Evolutionary conservation across 2,329 filamentous ascomycete species (phyloP), one percentile per base, ranked within the genome.

Genomic region (Aspergillus neoniger): DNA sequence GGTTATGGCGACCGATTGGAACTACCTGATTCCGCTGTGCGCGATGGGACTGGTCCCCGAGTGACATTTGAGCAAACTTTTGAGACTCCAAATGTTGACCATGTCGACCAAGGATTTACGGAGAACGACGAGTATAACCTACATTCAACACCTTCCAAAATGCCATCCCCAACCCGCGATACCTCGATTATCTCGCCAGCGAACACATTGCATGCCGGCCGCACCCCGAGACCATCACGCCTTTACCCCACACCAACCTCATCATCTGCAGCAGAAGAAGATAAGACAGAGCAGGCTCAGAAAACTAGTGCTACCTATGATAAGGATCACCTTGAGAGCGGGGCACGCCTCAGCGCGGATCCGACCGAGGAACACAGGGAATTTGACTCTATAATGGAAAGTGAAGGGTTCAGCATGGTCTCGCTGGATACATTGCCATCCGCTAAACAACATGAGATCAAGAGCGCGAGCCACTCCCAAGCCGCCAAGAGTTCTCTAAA

Each of bases 341-440:
- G 39, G 48, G 14, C 28, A 44, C 57, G 58, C 8, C 32, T n/a
- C 58, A 55, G 59, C 17, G 61, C 59, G 23, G 74, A 80, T 56
- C 76, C 77, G 28, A 79, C 73, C 4, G 73, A 79, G 28, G 77
- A 79, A 17, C 74, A 80, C 56, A 71, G 72, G 41, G 82, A 82
- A 48, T 83, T 81, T 61, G 82, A 85, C 67, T 82, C 83, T 1
- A 82, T 85, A 19, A 76, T 85, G 63, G 83, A 85, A 69, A 84
- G 83, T 64, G 83, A 85, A 73, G 83, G 80, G 3, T 85, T 85
- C 62, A 85, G 82, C 59, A 84, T 85, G 81, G 82, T 85, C 50
- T 84, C 83, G 12, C 71, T 85, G 48, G 79, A 83, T 59, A 82
- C 82, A 3, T 70, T 85, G 21, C 81, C 81, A 5, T 85, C 82